These are phyloP conservation scores for Trichoderma atroviride DNA, from an alignment of 2,329 filamentous ascomycete species.

Conservation along the genomic window DNA sequence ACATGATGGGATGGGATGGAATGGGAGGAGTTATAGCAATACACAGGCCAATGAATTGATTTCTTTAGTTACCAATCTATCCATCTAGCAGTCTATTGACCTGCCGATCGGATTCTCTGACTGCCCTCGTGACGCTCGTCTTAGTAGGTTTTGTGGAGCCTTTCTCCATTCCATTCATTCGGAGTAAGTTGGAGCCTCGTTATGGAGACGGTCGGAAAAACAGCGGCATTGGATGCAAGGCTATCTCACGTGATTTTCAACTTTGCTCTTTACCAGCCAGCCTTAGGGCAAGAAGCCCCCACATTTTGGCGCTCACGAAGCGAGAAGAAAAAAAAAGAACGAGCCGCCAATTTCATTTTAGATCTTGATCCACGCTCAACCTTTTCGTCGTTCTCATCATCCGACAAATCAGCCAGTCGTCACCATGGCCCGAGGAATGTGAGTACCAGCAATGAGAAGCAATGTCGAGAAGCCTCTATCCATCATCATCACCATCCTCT, in stretches of 20 bases:
- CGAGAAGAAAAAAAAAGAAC: slow-evolving; percentile 35
- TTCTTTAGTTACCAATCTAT: neutral
- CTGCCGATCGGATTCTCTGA: neutral
- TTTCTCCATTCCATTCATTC: neutral
- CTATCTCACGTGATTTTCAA: slow-evolving; percentile 1
- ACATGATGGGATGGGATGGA: slow-evolving; percentile 6
- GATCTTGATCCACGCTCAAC: slow-evolving; percentile 33
- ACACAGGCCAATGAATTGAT: neutral
- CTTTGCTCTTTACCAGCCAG: neutral
- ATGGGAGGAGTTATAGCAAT: slow-evolving; percentile 2
- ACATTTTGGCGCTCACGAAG: slow-evolving; percentile 32
- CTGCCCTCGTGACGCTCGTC: neutral
- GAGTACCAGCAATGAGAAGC: slow-evolving; percentile 41
- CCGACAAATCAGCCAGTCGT: slow-evolving; percentile 45
- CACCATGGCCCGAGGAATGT: slow-evolving; percentile 69
- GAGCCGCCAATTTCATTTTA: slow-evolving; percentile 32
- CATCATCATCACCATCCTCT: neutral
- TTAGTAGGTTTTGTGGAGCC: neutral
- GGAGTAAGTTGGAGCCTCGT: neutral
- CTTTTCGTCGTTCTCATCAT: slow-evolving; percentile 42
- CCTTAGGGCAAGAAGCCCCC: slow-evolving; percentile 44
- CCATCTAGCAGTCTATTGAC: neutral
- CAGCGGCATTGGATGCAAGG: neutral
- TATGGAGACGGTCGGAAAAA: neutral
- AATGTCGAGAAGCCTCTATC: neutral